Evolutionary conservation across 352 stramenopile species (phyloP).

Genomic region (Phytopythium sindhum): DNA sequence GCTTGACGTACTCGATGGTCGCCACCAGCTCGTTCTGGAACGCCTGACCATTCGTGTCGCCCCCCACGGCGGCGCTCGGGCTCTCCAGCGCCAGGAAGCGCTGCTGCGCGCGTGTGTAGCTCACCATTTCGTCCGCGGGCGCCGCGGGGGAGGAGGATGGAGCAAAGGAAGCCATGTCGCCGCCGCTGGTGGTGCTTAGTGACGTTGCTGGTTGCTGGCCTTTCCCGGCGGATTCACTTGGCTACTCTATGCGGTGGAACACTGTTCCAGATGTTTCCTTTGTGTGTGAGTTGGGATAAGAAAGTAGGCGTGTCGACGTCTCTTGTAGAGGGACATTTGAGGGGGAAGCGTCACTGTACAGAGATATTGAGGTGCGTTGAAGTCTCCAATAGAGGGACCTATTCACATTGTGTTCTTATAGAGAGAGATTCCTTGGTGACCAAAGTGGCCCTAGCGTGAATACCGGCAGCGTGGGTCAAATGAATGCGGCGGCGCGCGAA

Average conservation of each 20-base stretch:
- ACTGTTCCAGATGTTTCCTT: neutral
- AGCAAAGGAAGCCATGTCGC: neutral
- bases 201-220: neutral
- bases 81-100: constrained; percentile 43
- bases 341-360: neutral
- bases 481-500: too few species aligned
- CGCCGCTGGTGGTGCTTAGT: neutral
- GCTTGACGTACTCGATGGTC: constrained; percentile 26
- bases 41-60: constrained; percentile 34
- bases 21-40: constrained; percentile 48
- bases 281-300: neutral
- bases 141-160: neutral
- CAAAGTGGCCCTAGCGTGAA: neutral
- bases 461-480: too few species aligned
- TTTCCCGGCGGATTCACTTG: neutral
- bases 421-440: neutral
- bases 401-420: neutral
- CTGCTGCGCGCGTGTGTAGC: constrained; percentile 34
- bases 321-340: constrained; percentile 28
- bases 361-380: neutral
- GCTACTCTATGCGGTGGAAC: neutral
- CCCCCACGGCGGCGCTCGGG: constrained; percentile 18
- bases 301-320: neutral
- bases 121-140: constrained; percentile 25
- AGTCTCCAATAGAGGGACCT: neutral